Evolutionary conservation across 257 asterid species (phyloP).

Genomic region (Solanum rostratum): DNA sequence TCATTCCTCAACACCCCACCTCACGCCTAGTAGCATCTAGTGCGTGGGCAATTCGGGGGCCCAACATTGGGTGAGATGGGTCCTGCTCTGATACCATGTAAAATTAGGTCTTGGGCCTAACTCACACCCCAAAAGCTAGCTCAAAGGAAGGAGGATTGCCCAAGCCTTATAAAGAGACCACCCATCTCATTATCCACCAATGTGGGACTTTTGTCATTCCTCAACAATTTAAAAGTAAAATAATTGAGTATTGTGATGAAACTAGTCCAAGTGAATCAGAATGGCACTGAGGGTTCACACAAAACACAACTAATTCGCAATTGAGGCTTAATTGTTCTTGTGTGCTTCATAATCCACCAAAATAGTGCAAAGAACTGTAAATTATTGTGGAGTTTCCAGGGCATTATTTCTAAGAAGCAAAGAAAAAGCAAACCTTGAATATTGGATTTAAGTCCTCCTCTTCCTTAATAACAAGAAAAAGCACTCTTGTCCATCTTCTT

Average conservation of each 20-base stretch:
- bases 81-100: no score
- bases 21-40: no score
- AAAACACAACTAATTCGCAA: background rate
- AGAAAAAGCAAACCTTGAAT: conserved; percentile 30
- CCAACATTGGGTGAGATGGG: no score
- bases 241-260: background rate
- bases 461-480: conserved; percentile 45
- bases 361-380: background rate
- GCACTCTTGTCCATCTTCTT: conserved; percentile 78
- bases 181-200: no score
- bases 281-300: background rate
- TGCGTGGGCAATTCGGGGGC: no score
- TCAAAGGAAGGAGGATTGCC: no score
- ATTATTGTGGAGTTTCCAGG: background rate
- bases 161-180: no score
- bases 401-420: background rate
- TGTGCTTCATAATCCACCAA: background rate
- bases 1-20: no score
- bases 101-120: no score
- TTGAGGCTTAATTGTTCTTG: background rate
- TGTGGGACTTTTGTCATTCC: no score
- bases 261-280: background rate
- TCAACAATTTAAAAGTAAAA: background rate
- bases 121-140: no score
- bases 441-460: conserved; percentile 38